phyloP scores from a whole-genome alignment of 768 basidiomycete species.

The Pulveroboletus sp. region DNA sequence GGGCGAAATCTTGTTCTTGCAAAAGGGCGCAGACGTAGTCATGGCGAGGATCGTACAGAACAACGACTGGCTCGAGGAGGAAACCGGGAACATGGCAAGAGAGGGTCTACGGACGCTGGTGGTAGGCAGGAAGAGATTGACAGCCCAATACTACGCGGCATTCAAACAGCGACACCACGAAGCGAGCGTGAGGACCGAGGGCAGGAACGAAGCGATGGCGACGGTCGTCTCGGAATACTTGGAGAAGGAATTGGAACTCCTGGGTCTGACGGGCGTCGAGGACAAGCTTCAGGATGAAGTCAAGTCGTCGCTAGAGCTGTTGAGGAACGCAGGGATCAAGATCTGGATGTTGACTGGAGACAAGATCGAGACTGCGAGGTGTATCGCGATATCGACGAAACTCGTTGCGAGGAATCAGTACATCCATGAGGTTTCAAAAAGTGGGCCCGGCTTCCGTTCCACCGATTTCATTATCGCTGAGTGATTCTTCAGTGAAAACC shows the following conservation, averaged over 20 bases:
- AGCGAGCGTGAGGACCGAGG: constrained; percentile 77
- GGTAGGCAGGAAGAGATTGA: constrained; percentile 77
- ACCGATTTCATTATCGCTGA: constrained; percentile 1
- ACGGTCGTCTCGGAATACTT: constrained; percentile 69
- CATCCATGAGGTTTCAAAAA: constrained; percentile 92
- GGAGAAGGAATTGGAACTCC: constrained; percentile 85
- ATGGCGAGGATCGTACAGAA: constrained; percentile 93
- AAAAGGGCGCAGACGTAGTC: constrained; percentile 98
- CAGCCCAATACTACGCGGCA: constrained; percentile 60
- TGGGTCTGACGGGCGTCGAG: constrained; percentile 97
- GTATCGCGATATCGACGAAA: constrained; percentile 97
- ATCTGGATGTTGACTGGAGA: constrained; percentile 99
- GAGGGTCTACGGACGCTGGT: constrained; percentile 95
- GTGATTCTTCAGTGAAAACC: constrained; percentile 64
- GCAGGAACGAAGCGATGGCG: constrained; percentile 77
- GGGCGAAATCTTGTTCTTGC: constrained; percentile 82
- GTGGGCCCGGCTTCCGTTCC: constrained; percentile 38
- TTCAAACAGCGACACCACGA: constrained; percentile 71
- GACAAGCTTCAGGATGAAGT: constrained; percentile 98
- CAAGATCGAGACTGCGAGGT: constrained; percentile 97
- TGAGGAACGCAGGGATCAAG: constrained; percentile 95
- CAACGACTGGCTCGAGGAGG: constrained; percentile 99
- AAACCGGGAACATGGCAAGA: constrained; percentile 96
- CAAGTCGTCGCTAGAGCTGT: constrained; percentile 84
- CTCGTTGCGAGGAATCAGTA: constrained; percentile 94